A percentile compares a stretch with the other conserved stretches of the same genome.
Evolutionary conservation across 2,329 filamentous ascomycete genomes (phyloP).

Genomic region (Beauveria asiatica): DNA sequence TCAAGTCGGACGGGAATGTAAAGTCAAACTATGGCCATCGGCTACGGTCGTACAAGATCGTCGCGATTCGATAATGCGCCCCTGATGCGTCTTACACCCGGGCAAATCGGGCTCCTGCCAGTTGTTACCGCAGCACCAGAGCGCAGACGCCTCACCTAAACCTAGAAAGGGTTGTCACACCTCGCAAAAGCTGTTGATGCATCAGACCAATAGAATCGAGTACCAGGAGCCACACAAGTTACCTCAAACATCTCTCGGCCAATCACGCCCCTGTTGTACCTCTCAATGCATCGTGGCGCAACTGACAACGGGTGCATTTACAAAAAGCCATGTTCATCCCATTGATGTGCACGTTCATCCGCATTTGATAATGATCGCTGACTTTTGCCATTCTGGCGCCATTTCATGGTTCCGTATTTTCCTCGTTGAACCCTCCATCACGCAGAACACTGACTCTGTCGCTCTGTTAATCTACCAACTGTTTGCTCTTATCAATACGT

Average conservation of each 20-base stretch:
- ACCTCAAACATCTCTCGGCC: background rate
- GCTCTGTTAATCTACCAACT: too few species aligned
- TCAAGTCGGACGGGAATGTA: background rate
- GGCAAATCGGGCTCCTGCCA: background rate
- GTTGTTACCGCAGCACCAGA: background rate
- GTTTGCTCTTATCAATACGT: conserved; percentile 1
- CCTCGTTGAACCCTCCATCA: conserved; percentile 6
- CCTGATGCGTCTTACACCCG: background rate
- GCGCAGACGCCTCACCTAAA: background rate
- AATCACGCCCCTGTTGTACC: background rate
- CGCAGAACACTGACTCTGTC: background rate
- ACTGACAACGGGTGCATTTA: background rate
- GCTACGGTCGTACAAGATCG: background rate
- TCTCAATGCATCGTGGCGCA: background rate
- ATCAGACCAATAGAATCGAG: background rate
- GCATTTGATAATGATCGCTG: conserved; percentile 1
- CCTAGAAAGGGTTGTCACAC: background rate
- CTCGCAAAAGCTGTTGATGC: background rate
- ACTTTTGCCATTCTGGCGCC: background rate
- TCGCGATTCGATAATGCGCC: background rate
- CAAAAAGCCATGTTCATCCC: background rate
- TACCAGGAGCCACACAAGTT: background rate
- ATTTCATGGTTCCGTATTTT: background rate
- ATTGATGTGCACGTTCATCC: background rate
- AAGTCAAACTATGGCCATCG: background rate